Percentiles rank a stretch among this genome's conserved stretches.
These are phyloP conservation scores for Aspergillus felis DNA, from an alignment of 2,329 filamentous ascomycete genomes.

Conservation along the genomic window DNA sequence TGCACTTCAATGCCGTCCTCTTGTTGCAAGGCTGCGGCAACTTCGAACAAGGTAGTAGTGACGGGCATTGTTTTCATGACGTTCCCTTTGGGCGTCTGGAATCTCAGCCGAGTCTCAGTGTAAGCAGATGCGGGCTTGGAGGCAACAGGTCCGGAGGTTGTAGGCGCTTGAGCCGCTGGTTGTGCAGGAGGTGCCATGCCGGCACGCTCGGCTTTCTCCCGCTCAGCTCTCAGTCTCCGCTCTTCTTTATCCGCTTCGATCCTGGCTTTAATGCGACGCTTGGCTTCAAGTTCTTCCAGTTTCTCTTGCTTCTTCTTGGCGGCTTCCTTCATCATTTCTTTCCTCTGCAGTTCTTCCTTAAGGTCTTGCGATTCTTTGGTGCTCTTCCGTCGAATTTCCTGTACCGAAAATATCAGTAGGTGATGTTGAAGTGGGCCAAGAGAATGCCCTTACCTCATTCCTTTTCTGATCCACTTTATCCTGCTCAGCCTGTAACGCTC, in stretches of 20 bases:
- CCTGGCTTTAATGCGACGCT: slow-evolving; percentile 84
- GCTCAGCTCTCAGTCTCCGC: slow-evolving; percentile 76
- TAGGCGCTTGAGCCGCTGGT: slow-evolving; percentile 42
- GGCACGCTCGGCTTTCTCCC: slow-evolving; percentile 79
- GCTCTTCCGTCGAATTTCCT: slow-evolving; percentile 74
- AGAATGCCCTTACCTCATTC: slow-evolving; percentile 63
- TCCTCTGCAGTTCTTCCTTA: slow-evolving; percentile 83
- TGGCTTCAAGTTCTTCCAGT: slow-evolving; percentile 75
- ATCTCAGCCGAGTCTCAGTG: slow-evolving; percentile 73
- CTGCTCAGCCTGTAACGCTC: slow-evolving; percentile 60
- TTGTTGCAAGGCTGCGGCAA: slow-evolving; percentile 69
- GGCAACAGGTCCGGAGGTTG: slow-evolving; percentile 45
- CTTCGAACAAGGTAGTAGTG: slow-evolving; percentile 88
- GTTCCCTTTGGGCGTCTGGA: slow-evolving; percentile 73
- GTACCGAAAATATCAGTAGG: slow-evolving; percentile 4
- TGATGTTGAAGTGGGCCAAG: neutral
- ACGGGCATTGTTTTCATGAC: slow-evolving; percentile 84
- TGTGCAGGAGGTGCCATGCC: slow-evolving; percentile 57
- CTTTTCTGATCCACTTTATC: slow-evolving; percentile 79
- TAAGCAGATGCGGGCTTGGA: slow-evolving; percentile 67
- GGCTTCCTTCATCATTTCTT: slow-evolving; percentile 90
- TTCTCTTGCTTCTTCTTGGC: slow-evolving; percentile 85
- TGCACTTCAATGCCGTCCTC: slow-evolving; percentile 68
- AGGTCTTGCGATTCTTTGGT: slow-evolving; percentile 84
- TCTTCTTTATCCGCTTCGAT: slow-evolving; percentile 94